phyloP scores from a whole-genome alignment of 208 protist genomes.

The Crithidia acanthocephali region DNA sequence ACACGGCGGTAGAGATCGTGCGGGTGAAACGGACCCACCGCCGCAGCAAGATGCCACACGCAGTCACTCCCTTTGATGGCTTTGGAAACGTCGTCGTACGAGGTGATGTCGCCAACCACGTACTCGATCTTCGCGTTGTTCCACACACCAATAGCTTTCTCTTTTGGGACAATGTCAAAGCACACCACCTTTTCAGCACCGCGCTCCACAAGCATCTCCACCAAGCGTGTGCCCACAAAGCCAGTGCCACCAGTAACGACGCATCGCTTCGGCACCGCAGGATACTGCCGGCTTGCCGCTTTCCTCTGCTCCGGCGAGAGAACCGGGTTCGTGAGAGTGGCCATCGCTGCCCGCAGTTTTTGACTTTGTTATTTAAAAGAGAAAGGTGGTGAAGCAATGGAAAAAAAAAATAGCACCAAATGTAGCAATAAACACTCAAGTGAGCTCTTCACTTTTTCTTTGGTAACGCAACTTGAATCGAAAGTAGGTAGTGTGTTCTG shows the following conservation, averaged over 20 bases:
- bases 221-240: conserved; percentile 95
- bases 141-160: conserved; percentile 77
- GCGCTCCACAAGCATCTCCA: conserved; percentile 96
- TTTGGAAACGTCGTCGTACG: conserved; percentile 71
- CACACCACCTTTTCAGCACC: conserved; percentile 90
- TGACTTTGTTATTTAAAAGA: background rate
- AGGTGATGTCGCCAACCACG: conserved; percentile 90
- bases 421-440: no score
- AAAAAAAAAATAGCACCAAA: background rate
- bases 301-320: conserved; percentile 69
- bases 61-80: conserved; percentile 91
- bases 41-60: conserved; percentile 95
- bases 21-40: conserved; percentile 95
- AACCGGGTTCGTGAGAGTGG: conserved; percentile 50
- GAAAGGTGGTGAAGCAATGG: background rate
- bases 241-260: conserved; percentile 95
- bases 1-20: conserved; percentile 87
- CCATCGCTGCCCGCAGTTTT: conserved; percentile 29
- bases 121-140: conserved; percentile 90
- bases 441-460: no score
- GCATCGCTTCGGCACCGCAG: conserved; percentile 83
- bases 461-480: no score
- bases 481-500: no score
- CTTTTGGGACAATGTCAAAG: conserved; percentile 92
- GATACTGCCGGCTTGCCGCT: conserved; percentile 59